phyloP scores from a whole-genome alignment of 208 protist species.

The Blechomonas ayalai region DNA sequence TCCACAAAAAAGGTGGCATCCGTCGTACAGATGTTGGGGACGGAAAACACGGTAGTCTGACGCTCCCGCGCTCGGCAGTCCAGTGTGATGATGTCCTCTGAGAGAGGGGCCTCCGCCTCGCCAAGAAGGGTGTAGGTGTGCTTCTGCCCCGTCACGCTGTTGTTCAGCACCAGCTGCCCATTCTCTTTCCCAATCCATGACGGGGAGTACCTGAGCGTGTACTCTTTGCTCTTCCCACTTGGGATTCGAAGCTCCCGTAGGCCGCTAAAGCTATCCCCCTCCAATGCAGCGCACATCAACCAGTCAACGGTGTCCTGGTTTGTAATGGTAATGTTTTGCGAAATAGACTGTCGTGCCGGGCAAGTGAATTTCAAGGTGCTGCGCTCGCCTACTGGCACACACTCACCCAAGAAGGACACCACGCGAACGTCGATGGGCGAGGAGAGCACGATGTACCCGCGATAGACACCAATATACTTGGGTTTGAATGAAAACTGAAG shows the following conservation, averaged over 20 bases:
- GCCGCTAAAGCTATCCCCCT: conserved; percentile 80
- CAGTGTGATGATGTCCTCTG: conserved; percentile 72
- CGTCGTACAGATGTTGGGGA: conserved; percentile 62
- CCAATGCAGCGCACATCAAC: conserved; percentile 68
- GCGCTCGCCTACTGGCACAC: conserved; percentile 59
- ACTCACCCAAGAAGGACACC: conserved; percentile 70
- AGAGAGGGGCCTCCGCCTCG: conserved; percentile 82
- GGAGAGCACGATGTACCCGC: conserved; percentile 67
- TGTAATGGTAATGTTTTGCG: conserved; percentile 84
- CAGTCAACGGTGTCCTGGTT: conserved; percentile 82
- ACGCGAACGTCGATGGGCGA: conserved; percentile 85
- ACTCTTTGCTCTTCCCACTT: conserved; percentile 53
- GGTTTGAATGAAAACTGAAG: conserved; percentile 76
- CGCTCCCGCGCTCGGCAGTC: conserved; percentile 78
- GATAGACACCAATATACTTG: conserved; percentile 76
- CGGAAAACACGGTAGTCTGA: conserved; percentile 36
- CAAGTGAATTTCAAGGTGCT: conserved; percentile 82
- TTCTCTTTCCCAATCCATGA: conserved; percentile 61
- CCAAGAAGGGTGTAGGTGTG: conserved; percentile 81
- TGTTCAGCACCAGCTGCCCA: conserved; percentile 78
- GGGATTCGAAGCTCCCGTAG: conserved; percentile 74
- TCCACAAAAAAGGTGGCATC: conserved; percentile 78
- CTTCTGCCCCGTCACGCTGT: conserved; percentile 77
- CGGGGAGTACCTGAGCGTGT: conserved; percentile 85
- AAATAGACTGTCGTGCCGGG: conserved; percentile 80